Percentiles rank a stretch among this genome's conserved stretches.
These are phyloP conservation scores for Yueomyces sinensis DNA, from an alignment of 805 yeast species.

Conservation along the genomic window DNA sequence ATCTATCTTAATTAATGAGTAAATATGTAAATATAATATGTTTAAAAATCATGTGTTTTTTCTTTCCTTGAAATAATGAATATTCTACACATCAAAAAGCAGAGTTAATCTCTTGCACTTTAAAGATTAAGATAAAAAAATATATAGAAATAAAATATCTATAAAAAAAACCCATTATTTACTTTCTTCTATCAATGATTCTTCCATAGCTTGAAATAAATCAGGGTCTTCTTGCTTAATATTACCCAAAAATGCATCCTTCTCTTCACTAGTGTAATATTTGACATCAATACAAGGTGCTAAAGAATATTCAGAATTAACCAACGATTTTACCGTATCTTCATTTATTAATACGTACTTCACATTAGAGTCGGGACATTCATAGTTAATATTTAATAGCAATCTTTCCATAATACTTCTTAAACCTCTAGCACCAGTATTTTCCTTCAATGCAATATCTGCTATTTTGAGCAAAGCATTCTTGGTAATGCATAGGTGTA, in stretches of 20 bases:
- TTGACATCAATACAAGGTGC: constrained; percentile 26
- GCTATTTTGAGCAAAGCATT: constrained; percentile 38
- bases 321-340: constrained; percentile 29
- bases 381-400: constrained; percentile 39
- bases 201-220: too few relatives aligned
- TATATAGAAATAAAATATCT: too few relatives aligned
- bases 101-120: too few relatives aligned
- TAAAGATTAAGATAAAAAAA: too few relatives aligned
- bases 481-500: constrained; percentile 34
- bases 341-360: constrained; percentile 36
- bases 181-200: too few relatives aligned
- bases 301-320: constrained; percentile 20
- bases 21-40: too few relatives aligned
- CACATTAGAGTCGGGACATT: constrained; percentile 45
- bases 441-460: constrained; percentile 33
- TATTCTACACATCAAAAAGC: too few relatives aligned
- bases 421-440: constrained; percentile 51
- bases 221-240: constrained; percentile 29
- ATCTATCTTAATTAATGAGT: too few relatives aligned
- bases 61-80: too few relatives aligned
- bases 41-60: too few relatives aligned
- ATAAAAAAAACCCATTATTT: too few relatives aligned
- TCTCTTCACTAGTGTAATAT: constrained; percentile 34
- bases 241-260: constrained; percentile 29
- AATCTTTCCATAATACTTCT: constrained; percentile 42